Evolutionary conservation across 768 basidiomycete species (phyloP), one percentile per base, ranked within the genome.

Genomic region (Lyophyllum shimeji): DNA sequence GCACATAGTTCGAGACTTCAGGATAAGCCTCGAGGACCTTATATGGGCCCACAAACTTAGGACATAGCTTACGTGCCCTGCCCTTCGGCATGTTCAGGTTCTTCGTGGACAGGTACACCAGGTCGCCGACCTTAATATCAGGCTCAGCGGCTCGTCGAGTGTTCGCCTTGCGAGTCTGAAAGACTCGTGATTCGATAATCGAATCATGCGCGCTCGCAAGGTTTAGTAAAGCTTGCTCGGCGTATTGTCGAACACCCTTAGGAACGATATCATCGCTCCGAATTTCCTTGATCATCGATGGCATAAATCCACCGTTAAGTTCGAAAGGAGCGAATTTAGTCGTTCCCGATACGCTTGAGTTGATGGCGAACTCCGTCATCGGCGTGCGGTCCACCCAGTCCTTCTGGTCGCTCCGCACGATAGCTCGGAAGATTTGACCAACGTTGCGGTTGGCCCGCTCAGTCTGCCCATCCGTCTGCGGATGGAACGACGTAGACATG

Each of bases 121-220:
- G n/a, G n/a, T n/a, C n/a, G n/a, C 69, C 69, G 65, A 61, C 12
- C 58, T 33, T 1, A 50, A 24, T 2, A 65, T 20, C 1, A 7
- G 37, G 37, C 17, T 39, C 37, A 3, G 37, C 4, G 17, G 11
- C 13, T 3, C 37, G 37, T 3, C 37, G 37, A 12, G 6, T 15
- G 17, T 39, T 39, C 37, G 37, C 37, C 37, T 3, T 39, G 60
- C 55, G 11, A 56, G 39, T 33, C 79, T 74, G 0, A 71, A 66
- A 0, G 70, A 39, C 37, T 7, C 37, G 37, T 7, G 37, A 3
- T 53, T 53, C 71, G 7, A 79, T 73, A 1, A 79, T 71, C 0
- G 67, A 63, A 53, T 81, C 68, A 51, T 79, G 76, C 0, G 76
- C 75, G 0, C 49, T 34, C 3, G 63, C 47, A 2, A 77, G 27